Evolutionary conservation across 2,329 filamentous ascomycete species (phyloP).

Genomic region (Exophiala sp.): DNA sequence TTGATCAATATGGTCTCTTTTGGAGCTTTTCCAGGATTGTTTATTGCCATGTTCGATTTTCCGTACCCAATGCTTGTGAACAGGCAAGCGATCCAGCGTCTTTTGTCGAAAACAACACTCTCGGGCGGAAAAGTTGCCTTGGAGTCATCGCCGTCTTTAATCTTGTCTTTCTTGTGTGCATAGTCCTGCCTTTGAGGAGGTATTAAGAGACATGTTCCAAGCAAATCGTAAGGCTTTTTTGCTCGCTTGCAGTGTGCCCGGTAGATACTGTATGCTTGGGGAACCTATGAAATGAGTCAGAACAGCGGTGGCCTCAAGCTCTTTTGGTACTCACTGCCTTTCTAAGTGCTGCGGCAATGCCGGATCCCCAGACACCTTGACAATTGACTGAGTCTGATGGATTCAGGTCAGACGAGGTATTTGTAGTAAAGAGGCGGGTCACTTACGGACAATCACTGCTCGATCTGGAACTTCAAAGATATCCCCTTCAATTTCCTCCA

Average conservation of each 20-base stretch:
- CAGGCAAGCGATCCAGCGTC: constrained; percentile 57
- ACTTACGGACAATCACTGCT: constrained; percentile 50
- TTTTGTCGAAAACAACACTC: constrained; percentile 23
- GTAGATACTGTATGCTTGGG: constrained; percentile 49
- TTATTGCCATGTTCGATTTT: constrained; percentile 32
- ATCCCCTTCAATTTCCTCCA: constrained; percentile 30
- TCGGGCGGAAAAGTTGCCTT: neutral
- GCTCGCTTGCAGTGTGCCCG: constrained; percentile 43
- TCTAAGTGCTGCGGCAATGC: constrained; percentile 55
- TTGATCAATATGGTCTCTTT: constrained; percentile 46
- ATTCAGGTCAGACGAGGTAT: neutral
- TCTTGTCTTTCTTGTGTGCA: constrained; percentile 1
- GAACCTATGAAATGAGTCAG: constrained; percentile 40
- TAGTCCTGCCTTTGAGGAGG: constrained; percentile 44
- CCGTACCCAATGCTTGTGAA: constrained; percentile 56
- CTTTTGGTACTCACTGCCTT: constrained; percentile 29
- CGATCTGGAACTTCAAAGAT: constrained; percentile 52
- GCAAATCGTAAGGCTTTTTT: constrained; percentile 15
- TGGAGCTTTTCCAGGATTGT: constrained; percentile 34
- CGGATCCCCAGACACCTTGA: constrained; percentile 55
- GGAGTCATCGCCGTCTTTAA: neutral
- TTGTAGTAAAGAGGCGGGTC: neutral
- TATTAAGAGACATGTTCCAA: constrained; percentile 53
- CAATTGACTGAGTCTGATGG: constrained; percentile 56
- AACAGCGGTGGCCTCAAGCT: neutral